Conservation (phyloP, 1,284 basidiomycete genomes). For the Ceratobasidium sp. region DNA sequence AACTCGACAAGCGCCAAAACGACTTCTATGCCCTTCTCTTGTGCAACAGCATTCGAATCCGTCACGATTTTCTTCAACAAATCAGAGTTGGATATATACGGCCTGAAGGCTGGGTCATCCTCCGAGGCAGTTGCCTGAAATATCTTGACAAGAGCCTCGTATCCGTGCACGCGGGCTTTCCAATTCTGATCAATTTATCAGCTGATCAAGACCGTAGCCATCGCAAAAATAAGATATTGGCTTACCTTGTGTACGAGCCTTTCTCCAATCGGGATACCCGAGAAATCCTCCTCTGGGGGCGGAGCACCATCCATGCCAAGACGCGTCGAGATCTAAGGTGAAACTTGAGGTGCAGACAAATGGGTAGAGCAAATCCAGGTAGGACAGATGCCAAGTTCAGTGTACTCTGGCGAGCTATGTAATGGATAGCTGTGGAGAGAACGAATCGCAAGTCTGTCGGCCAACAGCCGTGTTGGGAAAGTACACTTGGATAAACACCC, state of each 20-base stretch:
- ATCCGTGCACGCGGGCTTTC: slow-evolving; percentile 96
- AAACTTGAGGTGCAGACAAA: background rate
- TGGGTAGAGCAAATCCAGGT: background rate
- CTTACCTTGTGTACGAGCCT: slow-evolving; percentile 80
- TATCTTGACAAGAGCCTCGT: slow-evolving; percentile 85
- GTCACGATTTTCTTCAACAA: slow-evolving; percentile 85
- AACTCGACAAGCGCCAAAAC: slow-evolving; percentile 86
- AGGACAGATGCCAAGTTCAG: no score
- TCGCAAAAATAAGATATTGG: slow-evolving; percentile 14
- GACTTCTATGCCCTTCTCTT: slow-evolving; percentile 95
- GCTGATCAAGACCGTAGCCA: background rate
- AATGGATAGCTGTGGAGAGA: background rate
- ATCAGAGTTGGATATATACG: slow-evolving; percentile 80
- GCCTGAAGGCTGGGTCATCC: slow-evolving; percentile 91
- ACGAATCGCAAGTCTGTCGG: background rate
- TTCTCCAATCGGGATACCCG: slow-evolving; percentile 79
- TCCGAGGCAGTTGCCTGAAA: slow-evolving; percentile 91
- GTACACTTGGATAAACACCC: slow-evolving; percentile 25
- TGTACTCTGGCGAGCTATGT: no score
- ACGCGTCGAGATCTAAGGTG: slow-evolving; percentile 22
- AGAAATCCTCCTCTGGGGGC: slow-evolving; percentile 94
- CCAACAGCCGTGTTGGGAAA: slow-evolving; percentile 33
- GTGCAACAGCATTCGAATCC: slow-evolving; percentile 96
- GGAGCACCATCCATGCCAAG: slow-evolving; percentile 82
- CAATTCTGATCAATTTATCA: slow-evolving; percentile 66